Conservation (phyloP, 306 rosid species). For the Urtica urens region DNA sequence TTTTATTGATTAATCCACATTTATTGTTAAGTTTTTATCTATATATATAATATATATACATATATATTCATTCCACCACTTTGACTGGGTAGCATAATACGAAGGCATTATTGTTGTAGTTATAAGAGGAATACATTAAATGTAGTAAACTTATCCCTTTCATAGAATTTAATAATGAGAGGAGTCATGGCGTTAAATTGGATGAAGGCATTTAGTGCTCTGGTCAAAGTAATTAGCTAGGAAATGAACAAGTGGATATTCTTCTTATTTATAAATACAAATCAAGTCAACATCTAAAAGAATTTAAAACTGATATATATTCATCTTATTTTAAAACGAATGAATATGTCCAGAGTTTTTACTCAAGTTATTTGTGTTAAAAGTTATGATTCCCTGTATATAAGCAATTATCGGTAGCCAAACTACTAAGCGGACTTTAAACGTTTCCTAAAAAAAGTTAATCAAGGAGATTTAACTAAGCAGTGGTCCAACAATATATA, state of each 20-base stretch:
- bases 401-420: slow-evolving; percentile 3
- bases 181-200: not conserved
- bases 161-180: not conserved
- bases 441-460: not conserved
- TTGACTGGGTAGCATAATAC: no score
- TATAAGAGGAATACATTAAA: slow-evolving; percentile 7
- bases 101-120: no score
- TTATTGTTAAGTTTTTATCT: no score
- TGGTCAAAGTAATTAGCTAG: slow-evolving; percentile 7
- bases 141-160: not conserved
- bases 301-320: not conserved
- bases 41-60: no score
- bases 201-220: slow-evolving; percentile 2
- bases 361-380: not conserved
- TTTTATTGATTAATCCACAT: no score
- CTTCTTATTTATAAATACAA: not conserved
- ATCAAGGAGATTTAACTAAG: not conserved
- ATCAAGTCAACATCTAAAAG: not conserved
- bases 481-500: slow-evolving; percentile 31
- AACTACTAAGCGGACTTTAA: not conserved
- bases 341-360: not conserved
- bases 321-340: not conserved
- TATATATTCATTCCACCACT: no score
- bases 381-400: not conserved
- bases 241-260: not conserved